Evolutionary conservation across 139 green algal species (phyloP), one percentile per base, ranked within the genome.

Genomic region (Volvox reticuliferus): DNA sequence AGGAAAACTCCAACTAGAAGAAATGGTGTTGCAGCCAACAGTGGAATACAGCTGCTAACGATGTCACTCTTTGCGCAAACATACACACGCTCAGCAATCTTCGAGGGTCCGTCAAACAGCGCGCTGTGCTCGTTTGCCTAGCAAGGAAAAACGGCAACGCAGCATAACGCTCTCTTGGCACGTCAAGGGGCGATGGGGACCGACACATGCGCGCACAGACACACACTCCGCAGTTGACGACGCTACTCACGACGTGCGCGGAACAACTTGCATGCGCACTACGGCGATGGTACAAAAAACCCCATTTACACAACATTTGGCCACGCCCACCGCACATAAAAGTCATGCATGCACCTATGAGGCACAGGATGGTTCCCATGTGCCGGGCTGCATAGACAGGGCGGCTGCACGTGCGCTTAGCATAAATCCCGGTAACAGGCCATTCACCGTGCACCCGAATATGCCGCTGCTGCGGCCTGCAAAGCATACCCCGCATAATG

Each of bases 401-500:
- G 37, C 37, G 19, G 78, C 78, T 30, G 36, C 75, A 12, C 12
- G 75, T 19, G 75, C 75, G 30, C 78, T 35, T 33, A 67, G 6
- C 20, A 65, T 67, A 84, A 65, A 33, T 28, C 65, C 65, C 65
- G 12, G 65, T 12, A 19, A 50, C 44, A 55, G 5, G 44, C 44
- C 44, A 73, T n/a, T 87, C 82, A 88, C 33, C 82, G 61, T 0
- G 9, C 35, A 1, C 82, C 35, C 33, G 65, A 65, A 32, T 88
- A 88, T 13, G 85, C 85, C 19, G 85, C 85, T 33, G 69, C 85
- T 0, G 85, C 85, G 0, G 37, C 37, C 44, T 89, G 85, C 28
- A 89, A 37, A n/a, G 85, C 85, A 26, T 82, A 82, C 9, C 85
- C 85, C 12, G 85, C 85, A 20, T 89, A 89, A 21, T 37, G 67